Base-by-base conservation (phyloP, 208 protist species). In the Crithidia brevicula region DNA sequence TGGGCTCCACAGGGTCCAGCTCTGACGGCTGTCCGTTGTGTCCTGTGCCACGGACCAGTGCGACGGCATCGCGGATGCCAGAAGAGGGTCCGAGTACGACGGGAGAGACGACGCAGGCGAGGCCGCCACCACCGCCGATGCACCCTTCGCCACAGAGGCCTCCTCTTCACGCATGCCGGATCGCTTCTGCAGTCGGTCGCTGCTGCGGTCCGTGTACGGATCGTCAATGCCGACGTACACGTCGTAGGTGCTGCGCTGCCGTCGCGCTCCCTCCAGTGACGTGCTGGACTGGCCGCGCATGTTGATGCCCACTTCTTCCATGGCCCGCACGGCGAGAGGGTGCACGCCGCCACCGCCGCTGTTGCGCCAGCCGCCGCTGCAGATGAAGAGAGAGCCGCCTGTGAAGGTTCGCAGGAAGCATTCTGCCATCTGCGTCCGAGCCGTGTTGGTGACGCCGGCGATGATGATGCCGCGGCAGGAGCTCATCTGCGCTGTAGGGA, bases 401-500 rank as follows among this genome's bases (percentile, higher is more conserved):
- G 86, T 90, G 49, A 92, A 63, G 15, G 59, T 33, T 10, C 88
- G 85, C 54, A 96, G 64, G 27, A 94, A 76, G 6, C 74, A 85
- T 77, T 96, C 88, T 7, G 91, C 86, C 88, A 96, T 96, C 73
- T 93, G 85, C 53, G 91, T 96, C 11, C 91, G 75, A 7, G 91
- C 85, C 3, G 67, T 61, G 46, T 96, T 96, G 28, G 88, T 89
- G 9, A 85, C 57, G 2, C 86, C 88, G 5, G 86, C 88, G 43
- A 96, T 77, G 10, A 96, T 52, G 52, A 96, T 86, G 15, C 91
- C 91, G 2, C 91, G 83, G 56, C 86, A 92, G 63, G 75, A 81
- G 23, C 77, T 79, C 87, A 92, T 92, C 1, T 3, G 15, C 1
- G 8, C 31, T 1, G 31, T 34, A n/a, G n/a, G n/a, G n/a, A n/a